A percentile compares a stretch with the other conserved stretches of the same genome.
Conservation (phyloP, 176 grass and related monocot species). For the Metroxylon sagu region DNA sequence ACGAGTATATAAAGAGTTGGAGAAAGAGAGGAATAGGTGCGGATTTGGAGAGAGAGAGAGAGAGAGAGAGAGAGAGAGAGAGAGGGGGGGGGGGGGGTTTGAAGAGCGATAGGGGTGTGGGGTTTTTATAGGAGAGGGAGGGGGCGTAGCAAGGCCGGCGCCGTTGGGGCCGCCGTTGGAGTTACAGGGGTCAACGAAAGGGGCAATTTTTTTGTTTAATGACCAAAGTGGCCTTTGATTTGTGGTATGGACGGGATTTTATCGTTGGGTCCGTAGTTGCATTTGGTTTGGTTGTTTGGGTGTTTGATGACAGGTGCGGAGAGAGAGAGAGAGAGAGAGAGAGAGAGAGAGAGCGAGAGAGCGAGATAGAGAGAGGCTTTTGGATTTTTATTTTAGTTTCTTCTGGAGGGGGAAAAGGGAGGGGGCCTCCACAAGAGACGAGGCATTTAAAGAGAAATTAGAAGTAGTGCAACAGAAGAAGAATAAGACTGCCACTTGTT, state of each 20-base stretch:
- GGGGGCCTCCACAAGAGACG: slow-evolving; percentile 30
- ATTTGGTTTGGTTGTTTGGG: not conserved
- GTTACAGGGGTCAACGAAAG: slow-evolving; percentile 56
- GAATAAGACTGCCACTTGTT: slow-evolving; percentile 35
- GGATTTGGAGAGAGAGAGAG: not conserved
- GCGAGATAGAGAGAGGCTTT: not conserved
- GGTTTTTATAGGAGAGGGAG: slow-evolving; percentile 6
- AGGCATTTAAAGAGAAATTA: slow-evolving; percentile 8
- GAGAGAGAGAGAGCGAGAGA: not conserved
- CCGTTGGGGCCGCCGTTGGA: slow-evolving; percentile 68
- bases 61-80: slow-evolving; percentile 5
- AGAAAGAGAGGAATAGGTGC: slow-evolving; percentile 3
- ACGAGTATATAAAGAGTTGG: too few relatives aligned
- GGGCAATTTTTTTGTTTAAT: not conserved
- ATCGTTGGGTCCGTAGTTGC: too few relatives aligned
- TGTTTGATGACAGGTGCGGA: not conserved
- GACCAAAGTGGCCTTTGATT: not conserved
- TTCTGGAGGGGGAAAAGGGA: slow-evolving; percentile 2
- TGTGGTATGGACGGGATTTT: too few relatives aligned
- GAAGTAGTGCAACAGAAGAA: slow-evolving; percentile 28
- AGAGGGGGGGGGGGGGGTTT: not conserved
- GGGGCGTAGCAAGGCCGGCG: slow-evolving; percentile 33
- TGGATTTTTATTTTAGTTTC: not conserved
- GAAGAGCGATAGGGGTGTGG: not conserved
- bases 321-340: not conserved